Base-by-base conservation (phyloP, 345 rosid species). In the Mercurialis annua region DNA sequence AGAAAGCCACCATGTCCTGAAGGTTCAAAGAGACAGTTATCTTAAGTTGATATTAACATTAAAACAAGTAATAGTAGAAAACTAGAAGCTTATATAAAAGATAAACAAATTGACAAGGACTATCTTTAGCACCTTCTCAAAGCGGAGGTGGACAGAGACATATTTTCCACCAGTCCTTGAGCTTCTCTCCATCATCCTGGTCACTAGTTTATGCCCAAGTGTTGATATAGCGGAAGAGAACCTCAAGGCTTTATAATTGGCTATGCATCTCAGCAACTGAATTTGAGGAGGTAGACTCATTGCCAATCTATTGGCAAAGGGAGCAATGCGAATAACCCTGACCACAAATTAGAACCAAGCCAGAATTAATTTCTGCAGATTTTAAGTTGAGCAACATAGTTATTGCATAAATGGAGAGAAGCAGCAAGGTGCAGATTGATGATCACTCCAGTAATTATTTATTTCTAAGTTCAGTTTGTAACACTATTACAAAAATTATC, bases 1-100 rank as follows among this genome's bases (percentile, higher is more conserved):
- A 93, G 86, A 93, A 93, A 27, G 98, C 97, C 73, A 93, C 90
- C 98, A 93, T 93, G 75, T 93, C 98, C 98, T 90, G 75, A 64
- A 64, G 56, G 56, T 73, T 3, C 66, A 69, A 50, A 66, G 36
- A 18, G 62, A 66, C 10, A 23, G 9, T 53, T 36, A 49, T 5
- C 12, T 44, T 50, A 29, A 56, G 51, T 63, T 52, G 59, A 60
- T 55, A 21, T 23, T 50, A 11, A 42, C 30, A 40, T 1, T 24
- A 33, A 42, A 38, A 47, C 26, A 36, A 31, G 3, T 8, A 38
- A 51, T 47, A 43, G 5, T 21, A 23, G 67, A 63, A 14, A 14
- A 62, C 21, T n/a, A 40, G 46, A 43, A 42, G 47, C 44, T 64
- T 48, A 55, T 23, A 58, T 23, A 55, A 59, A 54, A 23, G 55